Evolutionary conservation across 345 rosid genomes (phyloP).

Genomic region (Pistacia atlantica): DNA sequence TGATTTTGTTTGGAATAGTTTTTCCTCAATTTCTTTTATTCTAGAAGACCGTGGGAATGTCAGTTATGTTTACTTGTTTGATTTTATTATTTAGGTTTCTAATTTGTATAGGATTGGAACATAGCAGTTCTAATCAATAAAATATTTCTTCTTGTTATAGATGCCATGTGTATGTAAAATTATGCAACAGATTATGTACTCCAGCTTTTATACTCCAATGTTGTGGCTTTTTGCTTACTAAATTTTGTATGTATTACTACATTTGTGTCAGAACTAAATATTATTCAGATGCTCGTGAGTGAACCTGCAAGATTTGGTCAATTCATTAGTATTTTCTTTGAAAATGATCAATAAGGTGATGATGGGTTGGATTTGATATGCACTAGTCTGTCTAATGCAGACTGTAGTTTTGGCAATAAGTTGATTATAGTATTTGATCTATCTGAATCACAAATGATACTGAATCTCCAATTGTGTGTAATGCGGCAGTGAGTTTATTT

Average conservation of each 20-base stretch:
- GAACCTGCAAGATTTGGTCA: not conserved
- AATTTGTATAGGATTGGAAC: not conserved
- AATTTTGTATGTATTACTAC: not conserved
- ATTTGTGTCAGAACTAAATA: not conserved
- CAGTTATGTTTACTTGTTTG: not conserved
- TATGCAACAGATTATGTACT: not conserved
- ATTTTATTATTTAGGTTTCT: not conserved
- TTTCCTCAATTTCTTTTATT: not conserved
- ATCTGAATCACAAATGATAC: not conserved
- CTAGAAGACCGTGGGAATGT: not conserved
- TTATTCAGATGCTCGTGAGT: not conserved
- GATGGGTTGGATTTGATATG: not conserved
- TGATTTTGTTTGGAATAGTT: not conserved
- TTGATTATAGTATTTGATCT: conserved; percentile 4
- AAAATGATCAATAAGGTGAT: not conserved
- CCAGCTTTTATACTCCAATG: not conserved
- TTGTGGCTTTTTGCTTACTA: not conserved
- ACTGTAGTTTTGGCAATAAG: conserved; percentile 16
- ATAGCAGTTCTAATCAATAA: not conserved
- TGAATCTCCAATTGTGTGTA: not conserved
- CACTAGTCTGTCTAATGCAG: not conserved
- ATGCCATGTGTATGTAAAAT: not conserved
- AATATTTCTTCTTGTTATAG: not conserved
- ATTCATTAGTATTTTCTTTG: conserved; percentile 4
- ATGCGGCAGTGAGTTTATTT: conserved; percentile 64